These are phyloP conservation scores for Plicaturopsis crispa DNA, from an alignment of 768 basidiomycete genomes.

Conservation along the genomic window DNA sequence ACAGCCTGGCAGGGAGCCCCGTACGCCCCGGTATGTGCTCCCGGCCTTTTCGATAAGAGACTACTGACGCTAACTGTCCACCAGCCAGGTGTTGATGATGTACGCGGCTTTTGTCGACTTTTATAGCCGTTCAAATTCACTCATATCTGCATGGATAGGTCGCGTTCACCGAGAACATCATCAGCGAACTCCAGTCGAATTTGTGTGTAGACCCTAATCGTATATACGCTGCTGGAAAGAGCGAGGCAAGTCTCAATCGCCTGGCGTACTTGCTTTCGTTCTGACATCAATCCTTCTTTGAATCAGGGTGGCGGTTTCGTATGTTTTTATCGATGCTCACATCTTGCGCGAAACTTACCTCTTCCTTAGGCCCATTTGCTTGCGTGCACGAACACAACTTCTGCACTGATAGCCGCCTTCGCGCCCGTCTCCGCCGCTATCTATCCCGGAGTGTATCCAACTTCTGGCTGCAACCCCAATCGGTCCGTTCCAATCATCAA, in stretches of 20 bases:
- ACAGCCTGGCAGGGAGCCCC: constrained; percentile 12
- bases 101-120: no score
- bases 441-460: constrained; percentile 9
- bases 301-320: constrained; percentile 9
- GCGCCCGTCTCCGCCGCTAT: constrained; percentile 13
- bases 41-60: not conserved
- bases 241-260: no score
- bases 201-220: constrained; percentile 11
- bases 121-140: not conserved
- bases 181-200: constrained; percentile 8
- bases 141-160: constrained; percentile 4
- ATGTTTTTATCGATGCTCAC: no score
- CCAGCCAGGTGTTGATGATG: not conserved
- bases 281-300: not conserved
- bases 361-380: constrained; percentile 13
- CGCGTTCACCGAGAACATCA: constrained; percentile 7
- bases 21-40: constrained; percentile 6
- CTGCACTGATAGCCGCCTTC: constrained; percentile 11
- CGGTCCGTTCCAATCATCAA: constrained; percentile 10
- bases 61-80: not conserved
- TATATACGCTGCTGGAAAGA: constrained; percentile 14
- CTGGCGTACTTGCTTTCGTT: not conserved
- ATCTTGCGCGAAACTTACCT: no score
- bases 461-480: constrained; percentile 5
- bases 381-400: constrained; percentile 9